Percentiles rank a stretch among this genome's conserved stretches.
Evolutionary conservation across 345 rosid species (phyloP).

Genomic region (Populus pruinosa): DNA sequence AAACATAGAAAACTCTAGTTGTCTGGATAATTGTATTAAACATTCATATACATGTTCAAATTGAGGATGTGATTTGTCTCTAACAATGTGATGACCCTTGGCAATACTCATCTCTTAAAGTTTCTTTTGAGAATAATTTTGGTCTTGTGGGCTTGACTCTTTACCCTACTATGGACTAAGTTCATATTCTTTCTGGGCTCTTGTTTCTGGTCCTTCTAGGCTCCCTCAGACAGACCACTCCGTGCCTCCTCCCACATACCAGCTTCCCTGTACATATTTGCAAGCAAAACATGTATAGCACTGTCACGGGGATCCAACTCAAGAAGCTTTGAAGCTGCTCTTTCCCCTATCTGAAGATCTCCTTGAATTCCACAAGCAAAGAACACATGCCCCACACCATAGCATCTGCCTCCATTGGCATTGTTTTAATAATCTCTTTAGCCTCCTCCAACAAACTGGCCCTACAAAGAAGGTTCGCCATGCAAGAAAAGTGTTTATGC

Average conservation of each 20-base stretch:
- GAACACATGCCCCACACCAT: slow-evolving; percentile 80
- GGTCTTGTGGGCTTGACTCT: too few species aligned
- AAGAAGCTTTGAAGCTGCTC: slow-evolving; percentile 68
- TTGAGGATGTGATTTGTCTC: slow-evolving; percentile 63
- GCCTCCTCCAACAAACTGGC: slow-evolving; percentile 81
- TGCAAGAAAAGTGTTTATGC: slow-evolving; percentile 77
- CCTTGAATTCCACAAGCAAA: slow-evolving; percentile 72
- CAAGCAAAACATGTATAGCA: slow-evolving; percentile 74
- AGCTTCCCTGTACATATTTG: slow-evolving; percentile 70
- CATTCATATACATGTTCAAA: slow-evolving; percentile 50
- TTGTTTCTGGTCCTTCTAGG: too few species aligned
- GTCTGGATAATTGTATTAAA: slow-evolving; percentile 45
- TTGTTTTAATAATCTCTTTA: slow-evolving; percentile 53
- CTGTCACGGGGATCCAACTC: slow-evolving; percentile 76
- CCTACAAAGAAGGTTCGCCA: slow-evolving; percentile 88
- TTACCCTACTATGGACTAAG: too few species aligned
- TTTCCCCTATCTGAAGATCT: slow-evolving; percentile 60
- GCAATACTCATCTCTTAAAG: too few species aligned
- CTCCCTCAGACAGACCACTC: slow-evolving; percentile 8
- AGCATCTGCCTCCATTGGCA: slow-evolving; percentile 75
- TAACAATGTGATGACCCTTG: slow-evolving; percentile 21
- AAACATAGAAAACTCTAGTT: slow-evolving; percentile 29
- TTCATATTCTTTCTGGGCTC: too few species aligned
- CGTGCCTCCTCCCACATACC: slow-evolving; percentile 70
- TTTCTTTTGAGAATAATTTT: too few species aligned